phyloP scores from a whole-genome alignment of 2,329 filamentous ascomycete species.

The Trichoderma sp. region DNA sequence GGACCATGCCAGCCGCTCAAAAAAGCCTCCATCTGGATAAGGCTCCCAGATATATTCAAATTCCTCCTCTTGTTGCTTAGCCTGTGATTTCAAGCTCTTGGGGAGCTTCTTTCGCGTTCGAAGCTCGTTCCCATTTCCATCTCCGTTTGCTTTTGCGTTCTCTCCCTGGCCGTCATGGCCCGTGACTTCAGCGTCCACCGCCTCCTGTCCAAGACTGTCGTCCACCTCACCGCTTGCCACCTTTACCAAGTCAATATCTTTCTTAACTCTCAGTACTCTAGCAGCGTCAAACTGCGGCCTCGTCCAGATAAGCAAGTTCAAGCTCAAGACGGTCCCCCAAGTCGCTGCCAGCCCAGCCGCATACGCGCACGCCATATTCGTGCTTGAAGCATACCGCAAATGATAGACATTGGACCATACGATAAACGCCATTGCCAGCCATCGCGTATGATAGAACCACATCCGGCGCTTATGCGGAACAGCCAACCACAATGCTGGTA shows the following conservation, averaged over 20 bases:
- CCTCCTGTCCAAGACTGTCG: not conserved
- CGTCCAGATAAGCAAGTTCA: slow-evolving; percentile 53
- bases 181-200: not conserved
- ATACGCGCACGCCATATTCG: slow-evolving; percentile 52
- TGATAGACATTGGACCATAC: slow-evolving; percentile 45
- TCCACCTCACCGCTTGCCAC: not conserved
- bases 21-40: slow-evolving; percentile 51
- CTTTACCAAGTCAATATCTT: not conserved
- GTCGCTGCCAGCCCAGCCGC: slow-evolving; percentile 47
- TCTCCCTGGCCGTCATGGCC: not conserved
- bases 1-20: slow-evolving; percentile 53
- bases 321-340: slow-evolving; percentile 51
- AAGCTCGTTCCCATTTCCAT: not conserved
- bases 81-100: not conserved
- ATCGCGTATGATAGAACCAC: slow-evolving; percentile 50
- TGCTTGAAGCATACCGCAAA: slow-evolving; percentile 45
- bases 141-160: not conserved
- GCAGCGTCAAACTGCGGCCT: slow-evolving; percentile 57
- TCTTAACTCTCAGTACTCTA: slow-evolving; percentile 41
- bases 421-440: slow-evolving; percentile 47
- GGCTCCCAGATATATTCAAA: slow-evolving; percentile 60
- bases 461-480: slow-evolving; percentile 52
- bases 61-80: not conserved
- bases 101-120: not conserved
- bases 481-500: slow-evolving; percentile 55